Percentiles rank a stretch among this genome's conserved stretches.
Conservation (phyloP, 352 stramenopile genomes). For the Elongisporangium undulatum region DNA sequence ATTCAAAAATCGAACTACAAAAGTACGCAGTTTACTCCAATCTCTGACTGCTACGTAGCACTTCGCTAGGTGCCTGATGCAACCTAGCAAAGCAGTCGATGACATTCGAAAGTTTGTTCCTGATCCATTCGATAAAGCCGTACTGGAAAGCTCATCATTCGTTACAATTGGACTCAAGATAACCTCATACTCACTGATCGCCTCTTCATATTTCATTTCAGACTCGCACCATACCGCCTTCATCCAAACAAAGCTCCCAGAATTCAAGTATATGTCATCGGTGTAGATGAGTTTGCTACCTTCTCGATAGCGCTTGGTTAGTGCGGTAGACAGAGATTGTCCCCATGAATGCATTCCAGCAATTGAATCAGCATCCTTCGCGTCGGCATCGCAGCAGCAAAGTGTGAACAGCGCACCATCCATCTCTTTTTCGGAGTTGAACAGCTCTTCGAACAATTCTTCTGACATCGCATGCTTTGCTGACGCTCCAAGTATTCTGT, state of each 20-base stretch:
- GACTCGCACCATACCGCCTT: constrained; percentile 32
- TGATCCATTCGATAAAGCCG: constrained; percentile 20
- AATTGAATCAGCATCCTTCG: constrained; percentile 53
- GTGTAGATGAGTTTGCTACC: constrained; percentile 7
- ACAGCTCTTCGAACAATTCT: constrained; percentile 21
- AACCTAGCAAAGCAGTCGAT: constrained; percentile 24
- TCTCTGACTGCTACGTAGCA: constrained; percentile 37
- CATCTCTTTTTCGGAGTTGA: constrained; percentile 28
- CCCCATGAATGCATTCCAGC: constrained; percentile 41
- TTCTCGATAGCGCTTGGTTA: constrained; percentile 15
- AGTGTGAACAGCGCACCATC: constrained; percentile 41
- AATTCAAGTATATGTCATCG: constrained; percentile 10
- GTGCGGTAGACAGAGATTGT: constrained; percentile 19
- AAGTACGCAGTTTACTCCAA: constrained; percentile 34
- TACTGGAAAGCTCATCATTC: not conserved
- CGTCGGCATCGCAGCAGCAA: constrained; percentile 34
- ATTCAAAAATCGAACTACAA: constrained; percentile 23
- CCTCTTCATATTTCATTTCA: constrained; percentile 67
- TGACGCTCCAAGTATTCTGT: constrained; percentile 17
- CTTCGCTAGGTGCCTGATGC: constrained; percentile 41
- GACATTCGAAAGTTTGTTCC: constrained; percentile 34
- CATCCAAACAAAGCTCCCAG: constrained; percentile 37
- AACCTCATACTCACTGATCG: constrained; percentile 34
- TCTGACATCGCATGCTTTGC: constrained; percentile 8
- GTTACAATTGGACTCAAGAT: constrained; percentile 28